These are phyloP conservation scores for Pseudonitzschia pungens DNA, from an alignment of 108 stramenopile species.

Conservation along the genomic window DNA sequence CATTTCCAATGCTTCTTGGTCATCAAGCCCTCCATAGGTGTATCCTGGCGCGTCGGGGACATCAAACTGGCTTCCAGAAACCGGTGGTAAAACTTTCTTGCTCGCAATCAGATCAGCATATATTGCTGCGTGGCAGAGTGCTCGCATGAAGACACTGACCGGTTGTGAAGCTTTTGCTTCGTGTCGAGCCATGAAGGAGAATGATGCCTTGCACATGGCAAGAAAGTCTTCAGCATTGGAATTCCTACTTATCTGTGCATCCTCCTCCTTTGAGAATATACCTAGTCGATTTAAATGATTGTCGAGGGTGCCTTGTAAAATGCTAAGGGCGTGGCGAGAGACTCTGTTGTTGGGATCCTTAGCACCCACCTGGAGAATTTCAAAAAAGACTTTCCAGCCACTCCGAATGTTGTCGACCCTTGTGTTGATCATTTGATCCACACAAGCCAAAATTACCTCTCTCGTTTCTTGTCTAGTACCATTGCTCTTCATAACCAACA, in stretches of 20 bases:
- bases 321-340: conserved; percentile 63
- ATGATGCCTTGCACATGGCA: conserved; percentile 69
- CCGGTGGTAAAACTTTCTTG: conserved; percentile 61
- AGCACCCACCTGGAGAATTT: conserved; percentile 67
- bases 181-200: conserved; percentile 69
- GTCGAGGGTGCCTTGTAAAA: conserved; percentile 82
- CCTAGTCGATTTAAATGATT: conserved; percentile 74
- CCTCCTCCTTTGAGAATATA: conserved; percentile 32
- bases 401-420: conserved; percentile 79
- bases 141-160: conserved; percentile 82
- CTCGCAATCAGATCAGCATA: conserved; percentile 86
- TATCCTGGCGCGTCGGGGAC: conserved; percentile 56
- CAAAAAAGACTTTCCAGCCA: conserved; percentile 91
- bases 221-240: conserved; percentile 85
- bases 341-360: conserved; percentile 65
- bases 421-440: conserved; percentile 83
- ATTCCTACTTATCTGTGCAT: conserved; percentile 43
- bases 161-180: conserved; percentile 53
- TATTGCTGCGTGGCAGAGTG: conserved; percentile 85
- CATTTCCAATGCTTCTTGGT: conserved; percentile 79
- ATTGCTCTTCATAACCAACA: conserved; percentile 73
- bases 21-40: conserved; percentile 68
- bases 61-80: conserved; percentile 38
- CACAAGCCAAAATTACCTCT: conserved; percentile 80
- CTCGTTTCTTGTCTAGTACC: conserved; percentile 68